Conservation (phyloP, 129 eudicot species). For the Flaveria ramosissima region DNA sequence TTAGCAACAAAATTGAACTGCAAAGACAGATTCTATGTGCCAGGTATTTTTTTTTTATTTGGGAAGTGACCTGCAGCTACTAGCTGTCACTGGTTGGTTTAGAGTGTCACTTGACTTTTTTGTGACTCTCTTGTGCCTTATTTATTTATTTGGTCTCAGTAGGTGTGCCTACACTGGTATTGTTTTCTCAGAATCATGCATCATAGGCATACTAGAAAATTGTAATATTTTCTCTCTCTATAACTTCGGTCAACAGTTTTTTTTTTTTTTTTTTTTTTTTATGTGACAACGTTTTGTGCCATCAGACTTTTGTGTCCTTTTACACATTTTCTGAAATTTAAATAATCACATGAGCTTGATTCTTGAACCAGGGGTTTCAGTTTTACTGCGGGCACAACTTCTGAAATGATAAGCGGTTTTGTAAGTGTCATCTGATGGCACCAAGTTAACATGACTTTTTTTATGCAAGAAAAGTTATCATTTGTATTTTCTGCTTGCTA, state of each 20-base stretch:
- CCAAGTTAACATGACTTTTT: background rate
- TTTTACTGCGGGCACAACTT: background rate
- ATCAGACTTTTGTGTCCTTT: background rate
- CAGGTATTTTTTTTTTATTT: background rate
- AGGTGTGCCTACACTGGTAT: background rate
- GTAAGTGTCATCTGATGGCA: conserved; percentile 1
- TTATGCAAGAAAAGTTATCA: background rate
- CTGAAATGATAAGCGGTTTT: background rate
- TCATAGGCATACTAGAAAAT: background rate
- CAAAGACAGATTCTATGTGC: background rate
- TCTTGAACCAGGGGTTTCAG: conserved; percentile 9
- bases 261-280: background rate
- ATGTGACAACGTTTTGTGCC: background rate
- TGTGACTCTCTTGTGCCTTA: background rate
- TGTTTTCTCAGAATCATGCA: background rate
- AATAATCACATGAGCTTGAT: background rate
- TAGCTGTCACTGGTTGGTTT: conserved; percentile 5
- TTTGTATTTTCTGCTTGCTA: background rate
- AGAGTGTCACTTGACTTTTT: background rate
- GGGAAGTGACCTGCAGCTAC: background rate
- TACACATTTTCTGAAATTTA: background rate
- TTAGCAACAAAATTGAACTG: conserved; percentile 12
- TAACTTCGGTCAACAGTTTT: background rate
- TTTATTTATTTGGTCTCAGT: background rate
- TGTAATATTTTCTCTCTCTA: background rate